These are phyloP conservation scores for Penicillium rolfsii DNA, from an alignment of 2,329 filamentous ascomycete genomes.

Conservation along the genomic window DNA sequence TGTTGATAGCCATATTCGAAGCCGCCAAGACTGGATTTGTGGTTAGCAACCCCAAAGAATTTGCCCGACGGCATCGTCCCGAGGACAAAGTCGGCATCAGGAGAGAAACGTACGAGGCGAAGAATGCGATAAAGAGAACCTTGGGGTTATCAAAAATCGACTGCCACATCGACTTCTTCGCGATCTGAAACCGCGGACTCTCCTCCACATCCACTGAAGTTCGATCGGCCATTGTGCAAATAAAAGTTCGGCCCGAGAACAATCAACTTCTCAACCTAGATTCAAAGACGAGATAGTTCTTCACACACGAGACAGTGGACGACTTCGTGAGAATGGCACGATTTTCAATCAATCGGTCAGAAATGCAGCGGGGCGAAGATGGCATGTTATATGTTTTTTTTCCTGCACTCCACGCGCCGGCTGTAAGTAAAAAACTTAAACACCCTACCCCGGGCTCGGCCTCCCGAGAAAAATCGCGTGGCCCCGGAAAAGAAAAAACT, in stretches of 20 bases:
- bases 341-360: constrained; percentile 5
- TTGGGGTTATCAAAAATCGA: constrained; percentile 46
- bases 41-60: constrained; percentile 5
- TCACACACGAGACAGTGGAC: constrained; percentile 1
- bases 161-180: constrained; percentile 34
- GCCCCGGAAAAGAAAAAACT: constrained; percentile 17
- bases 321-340: constrained; percentile 12
- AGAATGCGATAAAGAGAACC: constrained; percentile 57
- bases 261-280: not conserved
- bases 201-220: constrained; percentile 25
- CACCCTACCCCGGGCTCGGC: constrained; percentile 22
- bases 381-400: constrained; percentile 21
- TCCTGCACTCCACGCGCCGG: not conserved
- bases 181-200: constrained; percentile 24
- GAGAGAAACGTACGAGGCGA: constrained; percentile 44
- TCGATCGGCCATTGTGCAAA: constrained; percentile 22
- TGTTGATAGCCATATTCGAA: constrained; percentile 56
- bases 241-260: constrained; percentile 1
- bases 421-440: constrained; percentile 20
- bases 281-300: constrained; percentile 9
- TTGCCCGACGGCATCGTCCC: no score
- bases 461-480: constrained; percentile 22
- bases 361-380: constrained; percentile 15
- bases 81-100: constrained; percentile 3
- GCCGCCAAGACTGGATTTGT: constrained; percentile 44